Conservation (phyloP, 78 protist genomes). For the Dictyostelium intermedium region DNA sequence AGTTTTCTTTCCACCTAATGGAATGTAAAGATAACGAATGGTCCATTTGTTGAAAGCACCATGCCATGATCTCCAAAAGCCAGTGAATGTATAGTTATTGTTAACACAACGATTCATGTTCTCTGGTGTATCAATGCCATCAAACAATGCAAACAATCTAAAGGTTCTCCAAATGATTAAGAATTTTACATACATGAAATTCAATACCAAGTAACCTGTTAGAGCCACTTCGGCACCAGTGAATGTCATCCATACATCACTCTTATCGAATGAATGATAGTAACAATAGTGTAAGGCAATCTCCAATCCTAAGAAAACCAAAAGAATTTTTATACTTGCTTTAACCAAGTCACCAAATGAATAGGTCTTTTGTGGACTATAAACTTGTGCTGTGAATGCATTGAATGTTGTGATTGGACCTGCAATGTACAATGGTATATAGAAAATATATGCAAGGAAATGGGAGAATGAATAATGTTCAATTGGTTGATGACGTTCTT, state of each 20-base stretch:
- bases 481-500: constrained; percentile 48
- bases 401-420: constrained; percentile 84
- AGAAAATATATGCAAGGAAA: constrained; percentile 74
- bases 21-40: constrained; percentile 91
- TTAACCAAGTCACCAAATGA: constrained; percentile 3
- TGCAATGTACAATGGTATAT: constrained; percentile 82
- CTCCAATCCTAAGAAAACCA: constrained; percentile 66
- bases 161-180: constrained; percentile 89
- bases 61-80: constrained; percentile 93
- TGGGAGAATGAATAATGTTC: constrained; percentile 60
- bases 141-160: constrained; percentile 82
- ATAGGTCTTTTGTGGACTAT: constrained; percentile 53
- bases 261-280: constrained; percentile 60
- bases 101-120: constrained; percentile 90
- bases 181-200: constrained; percentile 89
- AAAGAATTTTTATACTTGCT: constrained; percentile 38
- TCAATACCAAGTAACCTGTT: constrained; percentile 49
- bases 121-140: constrained; percentile 92
- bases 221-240: constrained; percentile 62
- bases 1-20: constrained; percentile 89
- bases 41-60: constrained; percentile 90
- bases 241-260: constrained; percentile 65
- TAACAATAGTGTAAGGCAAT: constrained; percentile 55
- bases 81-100: constrained; percentile 82
- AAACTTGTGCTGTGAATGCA: constrained; percentile 77